Evolutionary conservation across 2,329 filamentous ascomycete genomes (phyloP).

Genomic region (Clonostachys rosea): DNA sequence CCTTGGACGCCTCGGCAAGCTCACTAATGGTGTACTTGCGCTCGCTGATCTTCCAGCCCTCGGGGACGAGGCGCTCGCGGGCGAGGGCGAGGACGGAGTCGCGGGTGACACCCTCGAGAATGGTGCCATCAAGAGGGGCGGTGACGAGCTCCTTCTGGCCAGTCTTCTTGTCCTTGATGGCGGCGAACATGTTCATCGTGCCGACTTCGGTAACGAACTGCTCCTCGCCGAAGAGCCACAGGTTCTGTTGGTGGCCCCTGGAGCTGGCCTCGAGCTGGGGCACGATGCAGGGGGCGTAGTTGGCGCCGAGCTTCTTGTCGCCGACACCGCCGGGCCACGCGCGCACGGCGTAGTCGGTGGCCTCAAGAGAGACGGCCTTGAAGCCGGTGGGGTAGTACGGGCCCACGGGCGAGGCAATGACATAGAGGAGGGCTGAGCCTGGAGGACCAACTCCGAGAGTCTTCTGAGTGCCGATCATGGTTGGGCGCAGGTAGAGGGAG

Average conservation of each 20-base stretch:
- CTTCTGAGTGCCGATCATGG: slow-evolving; percentile 94
- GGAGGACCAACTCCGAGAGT: slow-evolving; percentile 92
- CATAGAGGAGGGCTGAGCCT: slow-evolving; percentile 84
- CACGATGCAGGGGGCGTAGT: slow-evolving; percentile 99
- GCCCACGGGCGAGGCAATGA: slow-evolving; percentile 94
- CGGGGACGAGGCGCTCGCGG: slow-evolving; percentile 71
- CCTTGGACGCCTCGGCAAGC: slow-evolving; percentile 72
- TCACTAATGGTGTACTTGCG: slow-evolving; percentile 91
- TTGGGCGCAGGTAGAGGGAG: slow-evolving; percentile 91
- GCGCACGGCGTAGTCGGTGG: slow-evolving; percentile 92
- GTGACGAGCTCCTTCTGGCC: slow-evolving; percentile 91
- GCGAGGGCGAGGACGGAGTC: slow-evolving; percentile 88
- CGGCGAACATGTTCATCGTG: slow-evolving; percentile 97
- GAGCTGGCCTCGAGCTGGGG: slow-evolving; percentile 89
- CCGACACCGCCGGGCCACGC: slow-evolving; percentile 97
- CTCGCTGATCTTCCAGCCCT: slow-evolving; percentile 88
- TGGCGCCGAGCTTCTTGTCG: slow-evolving; percentile 97
- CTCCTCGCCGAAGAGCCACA: slow-evolving; percentile 95
- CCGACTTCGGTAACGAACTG: slow-evolving; percentile 96
- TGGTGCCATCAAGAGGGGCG: slow-evolving; percentile 94
- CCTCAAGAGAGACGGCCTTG: slow-evolving; percentile 93
- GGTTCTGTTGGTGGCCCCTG: slow-evolving; percentile 94
- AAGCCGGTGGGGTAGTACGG: slow-evolving; percentile 98
- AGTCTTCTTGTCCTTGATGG: slow-evolving; percentile 77
- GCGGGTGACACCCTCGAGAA: slow-evolving; percentile 89